phyloP scores from a whole-genome alignment of 305 asterid genomes.

The Ilex paraguariensis region DNA sequence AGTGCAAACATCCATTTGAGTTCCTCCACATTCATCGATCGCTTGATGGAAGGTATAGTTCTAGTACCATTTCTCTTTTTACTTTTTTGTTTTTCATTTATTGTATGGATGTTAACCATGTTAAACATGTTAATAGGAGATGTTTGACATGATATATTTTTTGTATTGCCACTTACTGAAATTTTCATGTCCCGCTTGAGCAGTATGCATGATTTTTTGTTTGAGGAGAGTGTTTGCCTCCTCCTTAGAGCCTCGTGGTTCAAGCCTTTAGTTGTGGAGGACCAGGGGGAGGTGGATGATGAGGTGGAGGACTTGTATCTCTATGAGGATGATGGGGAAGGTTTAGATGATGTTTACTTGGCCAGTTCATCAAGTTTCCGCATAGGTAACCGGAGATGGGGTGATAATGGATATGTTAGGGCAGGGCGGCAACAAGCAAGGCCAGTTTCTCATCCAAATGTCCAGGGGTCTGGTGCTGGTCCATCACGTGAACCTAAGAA shows the following conservation, averaged over 20 bases:
- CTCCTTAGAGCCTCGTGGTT: conserved; percentile 89
- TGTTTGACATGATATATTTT: neutral
- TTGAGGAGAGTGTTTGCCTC: conserved; percentile 90
- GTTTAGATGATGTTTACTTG: conserved; percentile 38
- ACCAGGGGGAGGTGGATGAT: conserved; percentile 40
- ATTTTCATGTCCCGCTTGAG: conserved; percentile 13
- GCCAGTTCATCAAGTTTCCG: conserved; percentile 46
- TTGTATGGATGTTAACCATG: neutral
- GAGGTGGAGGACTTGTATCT: conserved; percentile 35
- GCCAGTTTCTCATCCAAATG: conserved; percentile 28
- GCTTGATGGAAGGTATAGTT: conserved; percentile 75
- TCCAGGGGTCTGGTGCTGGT: conserved; percentile 41
- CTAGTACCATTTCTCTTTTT: neutral
- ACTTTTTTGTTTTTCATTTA: neutral
- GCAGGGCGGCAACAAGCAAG: conserved; percentile 82
- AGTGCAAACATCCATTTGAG: conserved; percentile 72
- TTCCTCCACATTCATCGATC: conserved; percentile 72
- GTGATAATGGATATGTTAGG: conserved; percentile 70
- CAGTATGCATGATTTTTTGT: conserved; percentile 83
- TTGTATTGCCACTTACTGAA: neutral
- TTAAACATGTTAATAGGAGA: no score
- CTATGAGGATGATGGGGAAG: conserved; percentile 52
- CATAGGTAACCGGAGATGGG: conserved; percentile 80
- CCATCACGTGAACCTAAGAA: conserved; percentile 58
- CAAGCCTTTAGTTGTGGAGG: conserved; percentile 56